phyloP scores from a whole-genome alignment of 2,329 filamentous ascomycete species.

The Aspergillus neotritici region DNA sequence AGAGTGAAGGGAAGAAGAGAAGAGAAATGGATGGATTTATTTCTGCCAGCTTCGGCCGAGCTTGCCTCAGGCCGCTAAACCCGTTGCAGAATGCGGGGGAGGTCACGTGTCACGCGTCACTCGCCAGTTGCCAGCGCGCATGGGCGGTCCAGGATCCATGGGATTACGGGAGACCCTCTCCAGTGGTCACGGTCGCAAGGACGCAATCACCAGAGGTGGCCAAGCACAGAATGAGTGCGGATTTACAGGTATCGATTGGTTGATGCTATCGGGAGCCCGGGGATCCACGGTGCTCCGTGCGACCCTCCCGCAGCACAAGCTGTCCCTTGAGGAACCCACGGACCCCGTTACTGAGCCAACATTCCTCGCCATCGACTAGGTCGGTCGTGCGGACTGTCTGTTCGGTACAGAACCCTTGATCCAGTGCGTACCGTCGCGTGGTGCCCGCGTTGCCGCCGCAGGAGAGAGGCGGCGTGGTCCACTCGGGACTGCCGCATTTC shows the following conservation, averaged over 20 bases:
- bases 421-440: constrained; percentile 75
- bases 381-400: constrained; percentile 55
- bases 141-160: background rate
- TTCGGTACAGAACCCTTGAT: constrained; percentile 62
- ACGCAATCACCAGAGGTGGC: too few relatives aligned
- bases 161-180: too few relatives aligned
- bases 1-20: constrained; percentile 7
- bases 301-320: constrained; percentile 21
- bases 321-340: constrained; percentile 59
- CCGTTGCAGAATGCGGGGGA: constrained; percentile 18
- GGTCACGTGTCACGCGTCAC: constrained; percentile 9
- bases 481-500: constrained; percentile 45
- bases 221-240: too few relatives aligned
- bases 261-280: too few relatives aligned
- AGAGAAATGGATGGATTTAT: background rate
- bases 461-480: constrained; percentile 74
- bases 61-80: constrained; percentile 12
- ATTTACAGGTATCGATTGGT: too few relatives aligned
- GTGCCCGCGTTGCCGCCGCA: constrained; percentile 80
- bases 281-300: constrained; percentile 9
- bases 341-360: constrained; percentile 86
- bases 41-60: constrained; percentile 17
- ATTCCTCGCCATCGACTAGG: constrained; percentile 65
- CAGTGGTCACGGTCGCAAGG: too few relatives aligned
- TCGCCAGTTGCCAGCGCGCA: too few relatives aligned